Conservation (phyloP, 805 yeast genomes). For the Tetrapisispora iriomotensis region DNA sequence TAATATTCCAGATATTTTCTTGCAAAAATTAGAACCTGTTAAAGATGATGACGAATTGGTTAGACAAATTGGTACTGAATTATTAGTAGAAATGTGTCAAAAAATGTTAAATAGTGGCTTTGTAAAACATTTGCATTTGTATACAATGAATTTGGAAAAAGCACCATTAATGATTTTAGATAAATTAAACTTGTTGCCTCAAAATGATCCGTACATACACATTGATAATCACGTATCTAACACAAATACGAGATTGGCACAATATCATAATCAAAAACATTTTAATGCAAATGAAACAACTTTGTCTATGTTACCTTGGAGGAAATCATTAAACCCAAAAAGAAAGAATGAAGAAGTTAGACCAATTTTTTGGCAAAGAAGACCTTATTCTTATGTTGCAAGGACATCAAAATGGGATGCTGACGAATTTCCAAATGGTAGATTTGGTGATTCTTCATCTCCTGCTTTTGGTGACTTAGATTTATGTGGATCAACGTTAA, state of each 20-base stretch:
- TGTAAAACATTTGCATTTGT: constrained; percentile 84
- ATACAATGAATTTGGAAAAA: constrained; percentile 95
- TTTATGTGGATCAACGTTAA: constrained; percentile 64
- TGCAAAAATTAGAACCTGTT: constrained; percentile 62
- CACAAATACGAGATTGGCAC: constrained; percentile 7
- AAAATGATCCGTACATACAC: constrained; percentile 7
- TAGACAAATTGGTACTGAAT: constrained; percentile 72
- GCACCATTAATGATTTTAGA: constrained; percentile 84
- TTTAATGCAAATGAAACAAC: neutral
- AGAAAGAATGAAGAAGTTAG: constrained; percentile 75
- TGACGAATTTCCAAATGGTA: constrained; percentile 98
- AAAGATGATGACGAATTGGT: constrained; percentile 87
- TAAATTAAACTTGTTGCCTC: constrained; percentile 45
- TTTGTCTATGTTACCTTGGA: constrained; percentile 57
- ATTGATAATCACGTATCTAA: constrained; percentile 27
- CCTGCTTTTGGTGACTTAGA: constrained; percentile 94
- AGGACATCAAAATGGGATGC: constrained; percentile 71
- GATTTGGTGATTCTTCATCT: constrained; percentile 97
- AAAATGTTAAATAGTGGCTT: constrained; percentile 58
- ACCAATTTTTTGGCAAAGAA: constrained; percentile 93
- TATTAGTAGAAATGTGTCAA: constrained; percentile 76
- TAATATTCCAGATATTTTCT: constrained; percentile 63
- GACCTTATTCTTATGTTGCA: constrained; percentile 80
- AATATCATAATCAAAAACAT: neutral
- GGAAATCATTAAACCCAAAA: constrained; percentile 74